Evolutionary conservation across 495 filamentous ascomycete genomes (phyloP).

Genomic region (Stereocaulon alpinum): DNA sequence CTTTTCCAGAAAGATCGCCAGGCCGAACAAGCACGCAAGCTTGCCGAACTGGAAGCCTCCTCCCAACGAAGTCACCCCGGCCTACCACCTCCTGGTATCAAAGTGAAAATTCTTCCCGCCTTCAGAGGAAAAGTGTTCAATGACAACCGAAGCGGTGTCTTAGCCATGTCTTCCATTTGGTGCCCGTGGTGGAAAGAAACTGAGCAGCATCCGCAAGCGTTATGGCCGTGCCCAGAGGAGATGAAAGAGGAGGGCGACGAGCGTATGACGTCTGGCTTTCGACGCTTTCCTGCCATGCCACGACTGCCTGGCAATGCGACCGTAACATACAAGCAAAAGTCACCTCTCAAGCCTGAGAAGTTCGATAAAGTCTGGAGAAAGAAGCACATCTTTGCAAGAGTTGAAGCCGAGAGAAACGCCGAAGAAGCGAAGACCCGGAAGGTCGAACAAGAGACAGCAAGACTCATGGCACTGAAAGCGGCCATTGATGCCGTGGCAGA

Average conservation of each 20-base stretch:
- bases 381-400: too few species aligned
- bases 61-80: neutral
- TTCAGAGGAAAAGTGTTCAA: conserved; percentile 17
- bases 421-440: too few species aligned
- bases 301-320: conserved; percentile 26
- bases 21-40: conserved; percentile 2
- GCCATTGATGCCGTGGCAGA: too few species aligned
- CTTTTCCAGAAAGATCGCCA: neutral
- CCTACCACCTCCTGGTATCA: neutral
- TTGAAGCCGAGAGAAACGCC: too few species aligned
- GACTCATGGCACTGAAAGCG: too few species aligned
- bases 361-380: conserved; percentile 18
- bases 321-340: conserved; percentile 24
- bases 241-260: conserved; percentile 28
- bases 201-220: conserved; percentile 14
- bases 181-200: conserved; percentile 8
- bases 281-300: conserved; percentile 25
- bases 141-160: conserved; percentile 19
- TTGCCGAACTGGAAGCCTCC: neutral
- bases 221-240: conserved; percentile 26
- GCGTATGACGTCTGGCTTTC: conserved; percentile 23
- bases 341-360: neutral
- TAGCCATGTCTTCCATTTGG: conserved; percentile 24
- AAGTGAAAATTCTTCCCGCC: conserved; percentile 5
- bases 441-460: too few species aligned